Evolutionary conservation across 495 filamentous ascomycete species (phyloP), one percentile per base, ranked within the genome.

Genomic region (Polyplosphaeria fusca): DNA sequence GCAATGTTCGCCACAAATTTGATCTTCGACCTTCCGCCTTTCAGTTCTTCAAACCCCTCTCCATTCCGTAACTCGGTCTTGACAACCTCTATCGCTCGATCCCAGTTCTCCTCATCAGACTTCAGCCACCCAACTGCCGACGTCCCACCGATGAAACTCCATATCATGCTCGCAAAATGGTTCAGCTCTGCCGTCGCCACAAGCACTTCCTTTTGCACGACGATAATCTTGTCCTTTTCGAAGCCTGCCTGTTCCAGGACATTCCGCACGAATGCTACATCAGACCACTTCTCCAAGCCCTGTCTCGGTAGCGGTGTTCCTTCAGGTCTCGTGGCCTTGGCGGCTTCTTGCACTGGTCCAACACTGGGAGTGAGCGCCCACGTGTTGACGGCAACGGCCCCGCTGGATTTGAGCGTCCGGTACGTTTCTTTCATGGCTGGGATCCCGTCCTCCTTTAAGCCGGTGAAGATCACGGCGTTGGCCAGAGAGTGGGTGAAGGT

Each of bases 71-170:
- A 28, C 22, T 42, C 43, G 5, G 25, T 13, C 28, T 38, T 41
- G 7, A 49, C 38, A 30, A 48, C 50, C 20, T 57, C 45, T 23
- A 57, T 50, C 12, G 53, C 53, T 19, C 28, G 18, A 42, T 57
- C 49, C 49, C 49, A 53, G 2, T 53, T 53, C 35, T 42, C 35
- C 39, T 53, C 49, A 44, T 53, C 49, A 7, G 25, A 20, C n/a
- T 48, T 39, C 3, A 57, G 45, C 53, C 53, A 57, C 12, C 53
- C 53, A 49, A 32, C 32, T 12, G 43, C 19, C 3, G 26, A 13
- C 2, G 53, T 57, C 5, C 53, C 53, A 14, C 53, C 53, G 1
- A 48, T 57, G 27, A 57, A 57, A 22, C 44, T 49, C 53, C 53
- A 57, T n/a, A 50, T 20, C 45, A 57, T 57, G 16, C 18, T 50